Evolutionary conservation across 495 filamentous ascomycete species (phyloP).

Genomic region (Sporormia fimetaria): DNA sequence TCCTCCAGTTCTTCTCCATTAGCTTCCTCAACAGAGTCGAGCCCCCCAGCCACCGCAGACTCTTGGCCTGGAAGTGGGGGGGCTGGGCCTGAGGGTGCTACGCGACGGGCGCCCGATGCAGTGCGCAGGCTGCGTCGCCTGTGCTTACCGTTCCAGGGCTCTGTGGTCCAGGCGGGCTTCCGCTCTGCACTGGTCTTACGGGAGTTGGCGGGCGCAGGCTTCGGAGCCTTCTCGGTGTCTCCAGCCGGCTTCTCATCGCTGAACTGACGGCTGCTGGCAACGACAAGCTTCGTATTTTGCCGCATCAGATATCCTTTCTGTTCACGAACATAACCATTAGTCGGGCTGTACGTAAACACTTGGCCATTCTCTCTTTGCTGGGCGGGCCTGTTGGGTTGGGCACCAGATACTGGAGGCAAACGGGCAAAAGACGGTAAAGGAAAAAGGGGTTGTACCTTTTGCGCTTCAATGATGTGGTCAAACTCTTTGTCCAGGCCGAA

Average conservation of each 20-base stretch:
- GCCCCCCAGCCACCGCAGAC: constrained; percentile 56
- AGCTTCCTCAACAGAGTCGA: constrained; percentile 48
- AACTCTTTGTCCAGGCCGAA: constrained; percentile 86
- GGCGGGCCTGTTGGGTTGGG: constrained; percentile 12
- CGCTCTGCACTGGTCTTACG: constrained; percentile 56
- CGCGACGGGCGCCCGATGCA: constrained; percentile 49
- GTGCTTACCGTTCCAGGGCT: constrained; percentile 81
- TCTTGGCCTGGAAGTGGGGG: constrained; percentile 84
- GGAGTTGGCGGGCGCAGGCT: constrained; percentile 58
- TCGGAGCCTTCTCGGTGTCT: constrained; percentile 33
- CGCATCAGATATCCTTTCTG: constrained; percentile 97
- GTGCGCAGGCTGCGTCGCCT: constrained; percentile 56
- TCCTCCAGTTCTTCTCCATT: constrained; percentile 53
- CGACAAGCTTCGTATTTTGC: constrained; percentile 93
- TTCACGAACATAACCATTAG: constrained; percentile 24
- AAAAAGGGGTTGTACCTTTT: constrained; percentile 71
- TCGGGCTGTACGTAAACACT: constrained; percentile 19
- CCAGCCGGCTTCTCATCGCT: constrained; percentile 35
- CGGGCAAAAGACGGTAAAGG: constrained; percentile 33
- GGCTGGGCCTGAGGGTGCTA: constrained; percentile 48
- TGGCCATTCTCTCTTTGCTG: constrained; percentile 28
- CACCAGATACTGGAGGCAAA: constrained; percentile 18
- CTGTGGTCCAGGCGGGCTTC: constrained; percentile 63
- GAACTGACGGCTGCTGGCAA: constrained; percentile 55
- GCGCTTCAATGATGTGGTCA: constrained; percentile 86